A percentile compares a stretch with the other conserved stretches of the same genome.
These are phyloP conservation scores for Begonia peltatifolia DNA, from an alignment of 306 rosid species.

Conservation along the genomic window DNA sequence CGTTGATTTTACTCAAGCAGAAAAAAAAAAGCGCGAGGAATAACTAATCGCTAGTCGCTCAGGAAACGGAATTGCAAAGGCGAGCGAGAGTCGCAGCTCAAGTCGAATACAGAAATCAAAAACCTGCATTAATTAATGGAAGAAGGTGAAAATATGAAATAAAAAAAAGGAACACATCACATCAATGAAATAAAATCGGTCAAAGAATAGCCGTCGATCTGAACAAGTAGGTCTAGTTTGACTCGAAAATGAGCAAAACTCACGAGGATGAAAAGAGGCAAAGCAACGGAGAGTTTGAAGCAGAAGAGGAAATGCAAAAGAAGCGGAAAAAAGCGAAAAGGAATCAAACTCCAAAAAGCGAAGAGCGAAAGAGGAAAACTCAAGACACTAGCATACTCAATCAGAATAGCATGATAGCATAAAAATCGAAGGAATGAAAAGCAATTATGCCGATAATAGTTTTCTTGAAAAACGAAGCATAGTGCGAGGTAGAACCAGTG, in stretches of 20 bases:
- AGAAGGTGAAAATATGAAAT: background rate
- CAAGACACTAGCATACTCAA: background rate
- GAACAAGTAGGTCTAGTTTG: conserved; percentile 13
- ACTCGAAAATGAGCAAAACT: conserved; percentile 3
- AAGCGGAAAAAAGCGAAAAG: background rate
- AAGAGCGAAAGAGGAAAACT: background rate
- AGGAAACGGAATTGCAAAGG: background rate
- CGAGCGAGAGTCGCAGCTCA: background rate
- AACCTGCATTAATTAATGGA: background rate
- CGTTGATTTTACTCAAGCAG: background rate
- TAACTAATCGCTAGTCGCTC: background rate
- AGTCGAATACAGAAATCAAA: background rate
- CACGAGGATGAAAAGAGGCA: conserved; percentile 4
- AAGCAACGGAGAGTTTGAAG: conserved; percentile 10
- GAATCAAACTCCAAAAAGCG: background rate
- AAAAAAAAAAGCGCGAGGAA: background rate
- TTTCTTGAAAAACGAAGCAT: background rate
- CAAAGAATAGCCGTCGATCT: conserved; percentile 38
- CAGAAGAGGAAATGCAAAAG: background rate
- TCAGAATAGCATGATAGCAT: background rate
- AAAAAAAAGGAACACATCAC: conserved; percentile 12
- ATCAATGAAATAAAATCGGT: conserved; percentile 17
- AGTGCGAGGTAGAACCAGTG: conserved; percentile 1
- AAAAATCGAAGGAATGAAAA: background rate
- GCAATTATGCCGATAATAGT: background rate